Evolutionary conservation across 495 filamentous ascomycete genomes (phyloP).

Genomic region (Penicillium samsonianum): DNA sequence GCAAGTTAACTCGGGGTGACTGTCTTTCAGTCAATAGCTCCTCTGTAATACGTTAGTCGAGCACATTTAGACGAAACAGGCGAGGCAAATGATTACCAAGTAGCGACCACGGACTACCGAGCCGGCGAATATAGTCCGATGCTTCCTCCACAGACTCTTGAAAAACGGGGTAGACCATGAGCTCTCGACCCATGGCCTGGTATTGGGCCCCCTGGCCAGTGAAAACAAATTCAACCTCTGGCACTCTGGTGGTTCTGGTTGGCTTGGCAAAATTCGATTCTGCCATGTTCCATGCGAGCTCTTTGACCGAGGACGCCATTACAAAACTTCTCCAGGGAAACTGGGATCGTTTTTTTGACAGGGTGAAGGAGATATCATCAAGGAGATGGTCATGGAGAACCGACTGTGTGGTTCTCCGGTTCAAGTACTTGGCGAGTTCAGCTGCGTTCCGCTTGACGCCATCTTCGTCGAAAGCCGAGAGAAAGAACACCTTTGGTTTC

Average conservation of each 20-base stretch:
- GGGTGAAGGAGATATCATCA: conserved; percentile 29
- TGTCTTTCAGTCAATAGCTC: conserved; percentile 22
- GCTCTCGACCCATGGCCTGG: conserved; percentile 33
- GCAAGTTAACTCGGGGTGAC: conserved; percentile 26
- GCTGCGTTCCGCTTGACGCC: conserved; percentile 31
- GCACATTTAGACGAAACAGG: conserved; percentile 28
- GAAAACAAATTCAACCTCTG: conserved; percentile 32
- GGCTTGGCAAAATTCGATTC: conserved; percentile 23
- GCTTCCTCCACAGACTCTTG: conserved; percentile 25
- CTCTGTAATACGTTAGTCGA: conserved; percentile 15
- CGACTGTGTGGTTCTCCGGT: not conserved
- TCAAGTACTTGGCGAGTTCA: conserved; percentile 26
- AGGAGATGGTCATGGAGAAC: conserved; percentile 16
- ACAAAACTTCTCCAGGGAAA: conserved; percentile 33
- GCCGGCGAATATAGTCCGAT: conserved; percentile 24
- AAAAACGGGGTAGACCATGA: conserved; percentile 34
- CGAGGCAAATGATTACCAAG: conserved; percentile 23
- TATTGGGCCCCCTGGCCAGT: conserved; percentile 43
- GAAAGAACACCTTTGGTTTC: conserved; percentile 24
- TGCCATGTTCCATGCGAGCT: conserved; percentile 24
- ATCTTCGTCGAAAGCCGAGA: conserved; percentile 36
- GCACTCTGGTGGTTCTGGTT: conserved; percentile 10
- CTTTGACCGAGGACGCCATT: conserved; percentile 22
- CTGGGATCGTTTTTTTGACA: conserved; percentile 23
- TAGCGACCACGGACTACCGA: conserved; percentile 36